Evolutionary conservation across 345 rosid genomes (phyloP), one percentile per base, ranked within the genome.

Genomic region (Aethionema arabicum): DNA sequence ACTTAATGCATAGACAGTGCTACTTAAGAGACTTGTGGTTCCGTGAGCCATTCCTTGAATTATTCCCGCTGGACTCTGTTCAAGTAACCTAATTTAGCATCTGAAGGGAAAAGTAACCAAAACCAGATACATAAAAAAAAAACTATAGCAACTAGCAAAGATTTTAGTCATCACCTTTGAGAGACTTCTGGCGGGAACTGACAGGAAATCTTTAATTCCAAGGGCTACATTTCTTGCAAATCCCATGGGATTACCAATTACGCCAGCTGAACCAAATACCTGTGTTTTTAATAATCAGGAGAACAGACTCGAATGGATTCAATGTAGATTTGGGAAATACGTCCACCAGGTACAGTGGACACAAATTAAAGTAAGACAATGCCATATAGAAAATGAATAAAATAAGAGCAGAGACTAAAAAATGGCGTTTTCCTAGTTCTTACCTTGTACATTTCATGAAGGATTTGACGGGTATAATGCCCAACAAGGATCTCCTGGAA

Each of bases 371-470:
- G 58, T 50, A 50, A 36, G 47, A 61, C 6, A 21, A 44, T 35
- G 31, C 46, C 15, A 52, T 27, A 43, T 14, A 15, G 54, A 27
- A 45, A 59, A 53, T 37, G 41, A 37, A 32, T 16, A 50, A 63
- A 12, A 37, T 10, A 40, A 7, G 41, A 49, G 58, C 43, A 59
- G 32, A 10, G 56, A 52, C 3, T 29, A 45, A 57, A 52, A 48
- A 15, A 30, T 32, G 65, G 40, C 11, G 14, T 7, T 32, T 57
- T 39, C 40, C 36, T 37, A 36, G 52, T 46, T 66, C 39, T 61
- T 76, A 86, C 98, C 96, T 92, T 92, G 85, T 92, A 92, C 77
- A 83, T 85, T 82, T 92, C 98, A 80, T 88, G 98, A 65, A 89
- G 82, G 64, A 92, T 76, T 75, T 92, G 96, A 51, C 93, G 84